These are phyloP conservation scores for Boletus subparvulus DNA, from an alignment of 768 basidiomycete genomes.

Conservation along the genomic window DNA sequence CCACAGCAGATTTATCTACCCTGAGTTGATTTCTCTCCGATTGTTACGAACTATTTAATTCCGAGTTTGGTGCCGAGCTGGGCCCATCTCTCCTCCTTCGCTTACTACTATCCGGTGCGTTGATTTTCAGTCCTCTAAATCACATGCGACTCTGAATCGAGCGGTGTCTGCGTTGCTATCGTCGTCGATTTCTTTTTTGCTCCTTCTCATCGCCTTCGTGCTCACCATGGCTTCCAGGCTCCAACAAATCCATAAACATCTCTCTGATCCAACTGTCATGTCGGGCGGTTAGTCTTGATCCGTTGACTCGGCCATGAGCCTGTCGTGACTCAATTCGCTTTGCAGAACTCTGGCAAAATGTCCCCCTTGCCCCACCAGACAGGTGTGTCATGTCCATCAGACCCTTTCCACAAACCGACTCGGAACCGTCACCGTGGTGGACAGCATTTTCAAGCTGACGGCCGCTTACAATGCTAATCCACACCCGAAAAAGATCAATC, in stretches of 20 bases:
- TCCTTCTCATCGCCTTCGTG: background rate
- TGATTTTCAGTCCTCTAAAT: slow-evolving; percentile 5
- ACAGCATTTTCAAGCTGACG: slow-evolving; percentile 87
- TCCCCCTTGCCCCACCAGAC: slow-evolving; percentile 84
- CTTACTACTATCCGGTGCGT: background rate
- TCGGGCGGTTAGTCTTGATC: slow-evolving; percentile 48
- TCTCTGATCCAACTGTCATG: slow-evolving; percentile 45
- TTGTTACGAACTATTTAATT: slow-evolving; percentile 5
- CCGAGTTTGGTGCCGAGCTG: background rate
- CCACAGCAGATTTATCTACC: too few species aligned
- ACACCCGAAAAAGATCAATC: slow-evolving; percentile 77
- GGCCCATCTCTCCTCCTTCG: background rate
- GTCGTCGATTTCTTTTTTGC: too few species aligned
- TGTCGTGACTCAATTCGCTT: background rate
- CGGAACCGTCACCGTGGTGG: slow-evolving; percentile 3
- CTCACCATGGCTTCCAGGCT: slow-evolving; percentile 56
- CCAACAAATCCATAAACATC: slow-evolving; percentile 57
- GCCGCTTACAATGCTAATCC: slow-evolving; percentile 84
- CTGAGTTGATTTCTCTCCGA: background rate
- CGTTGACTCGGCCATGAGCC: background rate
- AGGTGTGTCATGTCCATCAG: slow-evolving; percentile 45
- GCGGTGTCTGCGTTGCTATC: background rate
- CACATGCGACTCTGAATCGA: slow-evolving; percentile 16
- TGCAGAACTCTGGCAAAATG: slow-evolving; percentile 69
- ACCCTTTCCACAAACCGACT: background rate